Base-by-base conservation (phyloP, 345 rosid genomes). In the Eucalyptus rudis region DNA sequence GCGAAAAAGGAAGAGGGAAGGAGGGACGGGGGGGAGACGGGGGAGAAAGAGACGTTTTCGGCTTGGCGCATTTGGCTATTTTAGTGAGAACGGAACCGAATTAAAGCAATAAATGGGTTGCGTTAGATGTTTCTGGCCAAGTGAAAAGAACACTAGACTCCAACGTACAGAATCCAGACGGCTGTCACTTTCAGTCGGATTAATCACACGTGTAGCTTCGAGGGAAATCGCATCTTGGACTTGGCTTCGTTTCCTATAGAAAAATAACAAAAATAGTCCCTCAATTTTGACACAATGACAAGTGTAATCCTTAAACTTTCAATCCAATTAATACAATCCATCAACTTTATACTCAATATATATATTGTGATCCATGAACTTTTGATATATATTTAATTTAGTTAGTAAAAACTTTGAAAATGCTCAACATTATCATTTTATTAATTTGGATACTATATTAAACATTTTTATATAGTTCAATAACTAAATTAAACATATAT, bases 281-380 rank as follows among this genome's bases (percentile, higher is more conserved):
- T 52, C 8, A 52, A 56, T 25, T 24, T 56, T 56, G 29, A 56
- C 5, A 9, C 9, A 24, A 4, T 4, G 13, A 4, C 0, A 9
- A 56, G 8, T 4, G 12, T 56, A 5, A 56, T 56, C 13, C 3
- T 22, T 56, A 22, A 56, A 22, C 0, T 56, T 56, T 56, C 4
- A 20, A 22, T 56, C 22, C 2, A 1, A 49, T 49, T 13, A 13
- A 49, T 49, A 1, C 2, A 1, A 13, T 49, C 15, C 8, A 51
- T 16, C 22, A 52, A 52, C 24, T 52, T 52, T 19, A 7, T 43
- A 52, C 56, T 52, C 4, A 19, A 52, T 2, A 0, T 52, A n/a
- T n/a, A 19, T 0, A 52, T 52, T 19, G 2, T 56, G 27, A 22
- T 56, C 6, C 12, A 22, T 56, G 0, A 9, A 56, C 13, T 56